Conservation (phyloP, 352 stramenopile genomes). For the Phytophthora gonapodyides region DNA sequence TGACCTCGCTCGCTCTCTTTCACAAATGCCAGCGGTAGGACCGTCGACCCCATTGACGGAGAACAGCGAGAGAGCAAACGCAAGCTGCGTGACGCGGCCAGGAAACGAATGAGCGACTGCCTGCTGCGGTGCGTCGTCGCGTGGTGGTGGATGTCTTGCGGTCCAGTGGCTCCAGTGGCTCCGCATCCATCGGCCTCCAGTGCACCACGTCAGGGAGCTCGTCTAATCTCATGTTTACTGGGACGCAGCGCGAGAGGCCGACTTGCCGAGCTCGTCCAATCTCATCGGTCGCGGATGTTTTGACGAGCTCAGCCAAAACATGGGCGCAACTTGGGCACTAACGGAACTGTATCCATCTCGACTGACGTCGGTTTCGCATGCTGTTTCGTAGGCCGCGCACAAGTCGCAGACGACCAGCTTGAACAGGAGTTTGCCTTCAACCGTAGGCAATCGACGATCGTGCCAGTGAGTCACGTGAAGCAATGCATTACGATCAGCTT, state of each 20-base stretch:
- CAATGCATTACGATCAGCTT: conserved; percentile 28
- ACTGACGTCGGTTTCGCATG: conserved; percentile 14
- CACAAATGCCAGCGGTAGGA: too few species aligned
- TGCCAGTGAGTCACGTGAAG: conserved; percentile 3
- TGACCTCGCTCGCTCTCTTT: too few species aligned
- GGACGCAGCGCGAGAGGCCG: neutral
- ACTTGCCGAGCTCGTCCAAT: conserved; percentile 15
- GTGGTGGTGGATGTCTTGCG: conserved; percentile 5
- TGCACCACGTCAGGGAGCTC: conserved; percentile 7
- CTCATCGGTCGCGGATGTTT: conserved; percentile 7
- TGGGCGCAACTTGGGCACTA: conserved; percentile 20
- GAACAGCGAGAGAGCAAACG: too few species aligned
- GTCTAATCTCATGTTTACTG: conserved; percentile 24
- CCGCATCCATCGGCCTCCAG: conserved; percentile 8
- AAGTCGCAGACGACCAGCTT: conserved; percentile 14
- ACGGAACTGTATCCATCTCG: conserved; percentile 32
- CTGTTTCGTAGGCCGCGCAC: conserved; percentile 21
- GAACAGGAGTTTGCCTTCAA: neutral
- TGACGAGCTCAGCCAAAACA: conserved; percentile 16
- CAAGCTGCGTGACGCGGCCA: too few species aligned
- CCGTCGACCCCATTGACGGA: too few species aligned
- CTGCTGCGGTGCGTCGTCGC: too few species aligned
- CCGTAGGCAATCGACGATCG: too few species aligned
- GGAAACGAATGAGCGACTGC: too few species aligned
- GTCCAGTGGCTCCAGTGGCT: conserved; percentile 19